A percentile compares a stretch with the other conserved stretches of the same genome.
phyloP scores from a whole-genome alignment of 129 eudicot genomes.

The Artemisia argyi region DNA sequence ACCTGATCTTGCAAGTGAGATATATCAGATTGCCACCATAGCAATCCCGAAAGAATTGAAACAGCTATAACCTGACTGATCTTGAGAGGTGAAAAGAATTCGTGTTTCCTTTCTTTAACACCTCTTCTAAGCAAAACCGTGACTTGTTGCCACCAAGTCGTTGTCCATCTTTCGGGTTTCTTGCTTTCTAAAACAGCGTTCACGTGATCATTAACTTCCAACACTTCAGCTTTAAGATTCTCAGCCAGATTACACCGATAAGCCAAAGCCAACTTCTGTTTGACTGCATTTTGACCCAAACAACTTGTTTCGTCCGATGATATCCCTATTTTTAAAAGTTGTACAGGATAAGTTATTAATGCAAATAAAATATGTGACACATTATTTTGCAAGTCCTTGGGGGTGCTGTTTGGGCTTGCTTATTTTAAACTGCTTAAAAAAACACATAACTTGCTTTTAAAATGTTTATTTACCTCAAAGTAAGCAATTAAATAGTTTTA shows the following conservation, averaged over 20 bases:
- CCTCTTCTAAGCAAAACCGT: constrained; percentile 61
- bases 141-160: constrained; percentile 83
- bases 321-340: constrained; percentile 43
- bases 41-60: constrained; percentile 51
- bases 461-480: too few relatives aligned
- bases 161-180: constrained; percentile 51
- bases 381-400: neutral
- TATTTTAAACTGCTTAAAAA: too few relatives aligned
- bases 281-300: constrained; percentile 42
- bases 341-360: neutral
- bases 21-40: constrained; percentile 77
- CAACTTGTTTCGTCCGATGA: constrained; percentile 34
- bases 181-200: constrained; percentile 24
- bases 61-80: constrained; percentile 52
- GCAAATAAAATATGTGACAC: neutral
- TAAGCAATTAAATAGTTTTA: too few relatives aligned
- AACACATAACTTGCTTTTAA: too few relatives aligned
- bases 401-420: too few relatives aligned
- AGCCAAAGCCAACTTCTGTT: constrained; percentile 50
- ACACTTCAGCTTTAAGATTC: constrained; percentile 39
- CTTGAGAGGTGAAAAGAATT: constrained; percentile 53
- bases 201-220: constrained; percentile 13
- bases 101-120: constrained; percentile 72
- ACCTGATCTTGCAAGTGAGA: constrained; percentile 80
- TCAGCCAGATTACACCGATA: constrained; percentile 49